Evolutionary conservation across 2,329 filamentous ascomycete species (phyloP), one percentile per base, ranked within the genome.

Genomic region (Eutypa lata): DNA sequence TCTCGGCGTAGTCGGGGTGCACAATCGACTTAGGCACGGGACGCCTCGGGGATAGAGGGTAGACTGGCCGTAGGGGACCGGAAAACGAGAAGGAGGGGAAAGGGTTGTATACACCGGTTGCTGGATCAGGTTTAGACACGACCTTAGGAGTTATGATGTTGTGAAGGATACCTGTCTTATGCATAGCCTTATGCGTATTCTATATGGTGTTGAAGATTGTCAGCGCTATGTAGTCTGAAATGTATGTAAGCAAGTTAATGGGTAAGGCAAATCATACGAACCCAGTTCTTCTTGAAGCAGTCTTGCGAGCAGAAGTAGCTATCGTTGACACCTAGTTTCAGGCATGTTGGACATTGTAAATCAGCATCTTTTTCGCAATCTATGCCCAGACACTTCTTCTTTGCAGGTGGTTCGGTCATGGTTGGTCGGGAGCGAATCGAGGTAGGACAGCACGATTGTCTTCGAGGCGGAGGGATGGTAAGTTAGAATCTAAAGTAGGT

Each of bases 231-330:
- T 19, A 18, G 45, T 16, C 7, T 5, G 16, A n/a, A 10, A 48
- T 14, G 31, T 3, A 18, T 19, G 7, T 8, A 48, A n/a, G n/a
- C n/a, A n/a, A n/a, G n/a, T n/a, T 21, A 18, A 33, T 14, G 37
- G 19, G 11, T 11, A 42, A 18, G 38, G 18, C 38, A 21, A 22
- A 21, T 16, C 38, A 42, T 57, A 62, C 83, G 64, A 85, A 97
- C 94, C 94, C 94, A 99, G 78, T 91, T 99, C 73, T 86, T 88
- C 81, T 97, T 97, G 77, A 99, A 99, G 79, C 94, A 99, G 64
- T 97, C 94, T 73, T 99, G 94, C 26, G 91, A 91, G 78, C 94
- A 99, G 76, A 97, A 99, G 75, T 86, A 97, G 76, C 91, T 96
- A 67, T 94, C 90, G 68, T 92, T 86, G 64, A 86, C 87, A 50